phyloP scores from a whole-genome alignment of 2,329 filamentous ascomycete species.

The Fusarium ramigenum region DNA sequence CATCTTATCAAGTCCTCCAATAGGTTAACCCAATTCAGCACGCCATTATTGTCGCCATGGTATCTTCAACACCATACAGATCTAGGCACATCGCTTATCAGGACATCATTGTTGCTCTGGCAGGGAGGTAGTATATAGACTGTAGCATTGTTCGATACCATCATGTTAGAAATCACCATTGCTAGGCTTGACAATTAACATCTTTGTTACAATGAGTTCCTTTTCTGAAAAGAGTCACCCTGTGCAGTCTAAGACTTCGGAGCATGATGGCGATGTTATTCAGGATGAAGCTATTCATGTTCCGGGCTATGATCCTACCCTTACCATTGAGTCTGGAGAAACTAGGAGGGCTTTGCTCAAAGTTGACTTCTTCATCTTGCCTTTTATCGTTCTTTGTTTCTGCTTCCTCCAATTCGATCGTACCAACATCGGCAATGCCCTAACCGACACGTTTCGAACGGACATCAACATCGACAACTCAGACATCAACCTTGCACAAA shows the following conservation, averaged over 20 bases:
- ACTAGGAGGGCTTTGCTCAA: conserved; percentile 31
- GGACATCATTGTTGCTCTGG: neutral
- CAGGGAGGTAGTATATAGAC: neutral
- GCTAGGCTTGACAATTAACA: neutral
- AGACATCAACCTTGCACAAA: conserved; percentile 62
- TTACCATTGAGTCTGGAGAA: conserved; percentile 21
- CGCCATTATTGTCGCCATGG: conserved; percentile 40
- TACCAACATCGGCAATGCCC: conserved; percentile 58
- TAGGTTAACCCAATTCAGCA: conserved; percentile 34
- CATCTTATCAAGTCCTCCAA: conserved; percentile 1
- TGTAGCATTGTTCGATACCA: neutral
- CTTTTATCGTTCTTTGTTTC: conserved; percentile 46
- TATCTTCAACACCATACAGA: conserved; percentile 29
- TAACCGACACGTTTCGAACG: conserved; percentile 60
- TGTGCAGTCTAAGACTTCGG: neutral
- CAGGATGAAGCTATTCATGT: conserved; percentile 29
- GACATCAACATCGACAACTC: conserved; percentile 60
- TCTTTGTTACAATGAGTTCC: conserved; percentile 12
- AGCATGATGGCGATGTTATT: conserved; percentile 20
- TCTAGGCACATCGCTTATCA: neutral
- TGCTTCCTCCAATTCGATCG: conserved; percentile 48
- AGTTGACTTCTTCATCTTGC: conserved; percentile 43
- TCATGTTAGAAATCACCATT: neutral
- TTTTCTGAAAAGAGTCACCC: conserved; percentile 15
- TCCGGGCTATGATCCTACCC: conserved; percentile 38